These are phyloP conservation scores for Pseudoscleropodium purum DNA, from an alignment of 225 moss, liverwort and hornwort species.

Conservation along the genomic window DNA sequence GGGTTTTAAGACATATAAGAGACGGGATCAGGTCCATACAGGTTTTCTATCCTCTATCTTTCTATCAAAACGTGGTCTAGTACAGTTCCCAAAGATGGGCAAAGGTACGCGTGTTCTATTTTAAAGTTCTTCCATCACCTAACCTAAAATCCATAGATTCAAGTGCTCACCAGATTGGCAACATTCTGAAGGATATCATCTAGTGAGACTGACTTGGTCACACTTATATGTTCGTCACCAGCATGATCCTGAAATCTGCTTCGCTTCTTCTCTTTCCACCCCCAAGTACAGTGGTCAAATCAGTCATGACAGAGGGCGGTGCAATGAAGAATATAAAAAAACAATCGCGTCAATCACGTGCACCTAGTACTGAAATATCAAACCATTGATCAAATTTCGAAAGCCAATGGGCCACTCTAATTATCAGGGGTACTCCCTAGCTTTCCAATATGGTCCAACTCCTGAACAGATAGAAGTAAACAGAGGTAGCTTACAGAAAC, in stretches of 20 bases:
- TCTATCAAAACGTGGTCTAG: not conserved
- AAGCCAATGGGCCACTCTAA: too few relatives aligned
- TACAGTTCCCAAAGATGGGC: not conserved
- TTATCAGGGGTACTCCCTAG: too few relatives aligned
- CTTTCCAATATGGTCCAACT: not conserved
- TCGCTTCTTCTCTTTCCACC: slow-evolving; percentile 28
- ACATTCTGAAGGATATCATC: slow-evolving; percentile 13
- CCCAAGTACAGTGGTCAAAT: slow-evolving; percentile 1
- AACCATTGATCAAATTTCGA: not conserved
- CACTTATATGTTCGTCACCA: not conserved
- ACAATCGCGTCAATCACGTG: not conserved
- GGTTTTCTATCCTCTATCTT: not conserved
- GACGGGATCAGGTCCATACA: not conserved
- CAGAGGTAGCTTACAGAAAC: slow-evolving; percentile 3
- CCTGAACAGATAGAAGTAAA: not conserved
- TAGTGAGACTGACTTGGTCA: not conserved
- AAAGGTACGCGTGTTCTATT: not conserved
- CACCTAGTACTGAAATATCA: not conserved
- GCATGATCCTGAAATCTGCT: not conserved
- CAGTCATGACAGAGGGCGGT: not conserved
- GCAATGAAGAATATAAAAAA: not conserved
- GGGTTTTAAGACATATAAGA: not conserved
- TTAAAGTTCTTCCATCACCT: not conserved
- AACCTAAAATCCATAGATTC: not conserved
- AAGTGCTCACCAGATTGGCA: slow-evolving; percentile 13